Base-by-base conservation (phyloP, 345 rosid genomes). In the Eucalyptus pauciflora region DNA sequence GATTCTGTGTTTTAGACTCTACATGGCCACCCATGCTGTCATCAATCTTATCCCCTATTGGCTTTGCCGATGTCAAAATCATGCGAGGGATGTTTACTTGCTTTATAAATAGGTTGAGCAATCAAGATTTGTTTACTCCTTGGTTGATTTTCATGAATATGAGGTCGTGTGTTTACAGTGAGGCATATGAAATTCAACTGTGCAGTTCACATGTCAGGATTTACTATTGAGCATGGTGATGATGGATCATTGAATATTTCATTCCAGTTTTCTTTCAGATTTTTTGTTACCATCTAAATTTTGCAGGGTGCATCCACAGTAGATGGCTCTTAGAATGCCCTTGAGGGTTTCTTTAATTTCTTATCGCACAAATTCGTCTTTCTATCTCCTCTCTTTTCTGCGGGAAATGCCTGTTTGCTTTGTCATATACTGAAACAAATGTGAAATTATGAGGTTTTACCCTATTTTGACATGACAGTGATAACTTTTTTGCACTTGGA, bases 401-500 rank as follows among this genome's bases (percentile, higher is more conserved):
- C 0, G 6, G 80, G 12, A 8, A 10, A 69, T 69, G 43, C 80
- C 43, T 33, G 80, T 31, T 69, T 31, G 80, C 43, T 69, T 69
- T 2, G 1, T 31, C 18, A 31, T 4, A 7, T n/a, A n/a, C 76
- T 64, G 3, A n/a, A 64, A 67, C 17, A 71, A 33, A 33, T 69
- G 27, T 20, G 83, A 37, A 76, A 37, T 76, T 1, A 76, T 10
- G 20, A 64, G 37, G 76, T 76, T 76, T 10, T 37, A 10, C 46
- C 81, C 80, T 5, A 37, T 9, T 37, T 76, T 37, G 83, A 37
- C 25, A 33, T 33, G 45, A 67, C 12, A 17, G 22, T 46, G 27
- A 69, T 12, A 33, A 87, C 33, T 86, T 52, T 50, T 50, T 31
- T 86, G 76, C 89, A 88, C 58, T 88, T 86, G 8, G 91, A 88